Evolutionary conservation across 352 stramenopile species (phyloP).

Genomic region (Phytopythium chamaehyphon): DNA sequence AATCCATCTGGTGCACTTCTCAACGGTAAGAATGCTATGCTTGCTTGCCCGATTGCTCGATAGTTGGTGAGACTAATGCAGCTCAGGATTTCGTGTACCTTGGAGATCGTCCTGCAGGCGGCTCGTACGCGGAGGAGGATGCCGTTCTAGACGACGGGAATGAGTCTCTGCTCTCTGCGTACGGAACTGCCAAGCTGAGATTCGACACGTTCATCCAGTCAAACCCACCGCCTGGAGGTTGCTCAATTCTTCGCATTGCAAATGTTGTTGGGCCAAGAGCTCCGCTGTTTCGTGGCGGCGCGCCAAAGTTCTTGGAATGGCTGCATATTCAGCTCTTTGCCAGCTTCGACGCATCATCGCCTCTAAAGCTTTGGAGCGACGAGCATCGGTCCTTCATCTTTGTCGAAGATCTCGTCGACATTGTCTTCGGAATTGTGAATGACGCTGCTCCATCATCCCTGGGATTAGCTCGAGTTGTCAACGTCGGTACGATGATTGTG

Average conservation of each 20-base stretch:
- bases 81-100: conserved; percentile 63
- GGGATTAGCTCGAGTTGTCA: conserved; percentile 34
- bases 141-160: neutral
- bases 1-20: conserved; percentile 56
- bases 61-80: too few relatives aligned
- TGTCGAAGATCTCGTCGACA: conserved; percentile 36
- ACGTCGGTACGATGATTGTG: conserved; percentile 32
- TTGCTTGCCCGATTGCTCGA: neutral
- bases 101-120: conserved; percentile 13
- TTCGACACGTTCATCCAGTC: conserved; percentile 42
- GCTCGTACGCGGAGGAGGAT: conserved; percentile 39
- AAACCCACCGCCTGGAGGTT: conserved; percentile 1
- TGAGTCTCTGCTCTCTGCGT: conserved; percentile 26
- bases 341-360: neutral
- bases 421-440: conserved; percentile 25
- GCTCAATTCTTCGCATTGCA: conserved; percentile 41
- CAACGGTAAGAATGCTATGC: conserved; percentile 21
- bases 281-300: conserved; percentile 24
- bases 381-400: conserved; percentile 64
- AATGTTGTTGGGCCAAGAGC: conserved; percentile 50
- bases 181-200: conserved; percentile 42
- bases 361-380: conserved; percentile 52
- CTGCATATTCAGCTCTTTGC: conserved; percentile 41
- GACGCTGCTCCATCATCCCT: too few relatives aligned
- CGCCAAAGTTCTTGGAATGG: conserved; percentile 67